These are phyloP conservation scores for Rhizopogon salebrosus DNA, from an alignment of 768 basidiomycete species.

Conservation along the genomic window DNA sequence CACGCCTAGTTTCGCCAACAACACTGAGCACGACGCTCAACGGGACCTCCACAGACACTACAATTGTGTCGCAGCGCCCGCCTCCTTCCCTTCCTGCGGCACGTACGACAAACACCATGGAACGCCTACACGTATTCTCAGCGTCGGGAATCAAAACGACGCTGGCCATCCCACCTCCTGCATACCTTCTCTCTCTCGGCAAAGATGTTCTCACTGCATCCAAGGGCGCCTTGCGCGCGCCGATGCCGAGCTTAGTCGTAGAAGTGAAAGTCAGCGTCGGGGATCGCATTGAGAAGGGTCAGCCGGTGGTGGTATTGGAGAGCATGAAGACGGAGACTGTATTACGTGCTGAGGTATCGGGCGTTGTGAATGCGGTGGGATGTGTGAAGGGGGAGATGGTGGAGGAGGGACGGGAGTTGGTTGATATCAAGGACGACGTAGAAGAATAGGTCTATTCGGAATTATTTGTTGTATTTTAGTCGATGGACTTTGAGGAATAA, in stretches of 20 bases:
- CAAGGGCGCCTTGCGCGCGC: slow-evolving; percentile 69
- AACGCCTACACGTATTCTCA: slow-evolving; percentile 73
- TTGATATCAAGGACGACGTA: slow-evolving; percentile 52
- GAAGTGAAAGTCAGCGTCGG: slow-evolving; percentile 79
- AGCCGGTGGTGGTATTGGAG: slow-evolving; percentile 79
- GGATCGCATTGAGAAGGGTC: slow-evolving; percentile 74
- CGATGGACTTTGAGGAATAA: neutral
- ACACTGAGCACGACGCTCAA: slow-evolving; percentile 51
- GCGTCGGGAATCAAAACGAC: slow-evolving; percentile 55
- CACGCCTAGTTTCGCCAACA: slow-evolving; percentile 49
- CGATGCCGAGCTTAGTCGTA: slow-evolving; percentile 93
- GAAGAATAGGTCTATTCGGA: slow-evolving; percentile 7
- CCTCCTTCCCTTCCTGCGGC: slow-evolving; percentile 50
- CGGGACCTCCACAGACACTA: slow-evolving; percentile 47
- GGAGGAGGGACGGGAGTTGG: slow-evolving; percentile 76
- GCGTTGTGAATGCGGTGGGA: slow-evolving; percentile 64
- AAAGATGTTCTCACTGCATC: slow-evolving; percentile 49
- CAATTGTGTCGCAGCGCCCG: slow-evolving; percentile 68
- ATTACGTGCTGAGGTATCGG: slow-evolving; percentile 62
- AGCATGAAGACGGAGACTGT: slow-evolving; percentile 99
- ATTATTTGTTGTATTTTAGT: neutral
- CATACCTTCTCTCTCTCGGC: slow-evolving; percentile 66
- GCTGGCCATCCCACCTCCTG: slow-evolving; percentile 61
- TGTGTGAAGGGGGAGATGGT: slow-evolving; percentile 90
- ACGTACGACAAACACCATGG: slow-evolving; percentile 50